Evolutionary conservation across 2,329 filamentous ascomycete genomes (phyloP).

Genomic region (Penicillium brevicompactum): DNA sequence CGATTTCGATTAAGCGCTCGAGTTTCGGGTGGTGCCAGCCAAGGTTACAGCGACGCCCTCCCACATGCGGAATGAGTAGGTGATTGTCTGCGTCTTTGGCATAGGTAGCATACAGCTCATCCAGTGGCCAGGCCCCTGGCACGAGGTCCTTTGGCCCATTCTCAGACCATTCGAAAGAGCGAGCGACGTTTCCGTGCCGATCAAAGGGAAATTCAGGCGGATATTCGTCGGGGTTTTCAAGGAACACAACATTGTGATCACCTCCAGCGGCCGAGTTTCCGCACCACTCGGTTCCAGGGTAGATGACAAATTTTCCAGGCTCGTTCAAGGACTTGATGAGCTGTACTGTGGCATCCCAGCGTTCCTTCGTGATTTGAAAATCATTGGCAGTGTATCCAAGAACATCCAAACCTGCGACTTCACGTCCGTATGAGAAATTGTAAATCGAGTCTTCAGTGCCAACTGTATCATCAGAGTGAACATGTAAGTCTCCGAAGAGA

Average conservation of each 20-base stretch:
- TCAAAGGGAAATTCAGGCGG: constrained; percentile 13
- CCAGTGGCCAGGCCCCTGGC: constrained; percentile 15
- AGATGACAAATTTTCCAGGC: constrained; percentile 11
- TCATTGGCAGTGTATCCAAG: constrained; percentile 18
- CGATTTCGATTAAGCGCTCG: constrained; percentile 14
- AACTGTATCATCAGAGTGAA: constrained; percentile 16
- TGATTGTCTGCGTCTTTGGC: constrained; percentile 4
- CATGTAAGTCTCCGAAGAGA: constrained; percentile 13
- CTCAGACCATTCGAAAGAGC: constrained; percentile 16
- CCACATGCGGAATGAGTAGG: constrained; percentile 16
- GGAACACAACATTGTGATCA: constrained; percentile 15
- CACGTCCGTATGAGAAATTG: constrained; percentile 16
- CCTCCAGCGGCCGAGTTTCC: constrained; percentile 15
- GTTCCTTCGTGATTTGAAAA: constrained; percentile 17
- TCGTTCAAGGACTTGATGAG: constrained; percentile 12
- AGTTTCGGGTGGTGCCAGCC: constrained; percentile 15
- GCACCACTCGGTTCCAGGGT: constrained; percentile 17
- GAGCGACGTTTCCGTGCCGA: constrained; percentile 13
- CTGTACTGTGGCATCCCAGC: constrained; percentile 9
- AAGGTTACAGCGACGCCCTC: constrained; percentile 15
- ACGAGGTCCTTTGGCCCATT: constrained; percentile 12
- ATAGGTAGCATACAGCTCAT: constrained; percentile 15
- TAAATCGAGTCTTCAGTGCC: constrained; percentile 10
- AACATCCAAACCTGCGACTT: constrained; percentile 13
- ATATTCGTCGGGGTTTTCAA: constrained; percentile 4